Base-by-base conservation (phyloP, 108 stramenopile genomes). In the Asterionellopsis glacialis region DNA sequence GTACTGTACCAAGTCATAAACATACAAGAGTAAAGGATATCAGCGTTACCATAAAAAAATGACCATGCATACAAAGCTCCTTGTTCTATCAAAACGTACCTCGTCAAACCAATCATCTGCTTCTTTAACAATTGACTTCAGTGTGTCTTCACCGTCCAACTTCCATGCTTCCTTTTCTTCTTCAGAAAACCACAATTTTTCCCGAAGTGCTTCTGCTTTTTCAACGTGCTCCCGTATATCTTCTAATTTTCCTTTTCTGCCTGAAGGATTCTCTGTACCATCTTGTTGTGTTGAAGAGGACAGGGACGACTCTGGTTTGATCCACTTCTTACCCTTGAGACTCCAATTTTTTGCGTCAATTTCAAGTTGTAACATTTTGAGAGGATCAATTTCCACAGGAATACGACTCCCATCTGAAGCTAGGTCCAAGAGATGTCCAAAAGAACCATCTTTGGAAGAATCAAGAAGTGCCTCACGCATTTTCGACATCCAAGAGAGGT, bases 321-420 rank as follows among this genome's bases (percentile, higher is more conserved):
- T 74, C 88, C 88, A 90, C 27, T 77, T 77, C 57, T 58, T 74
- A 11, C 81, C 79, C 54, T 84, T 87, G n/a, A 58, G 41, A 11
- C 70, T 64, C 88, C 88, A 90, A 55, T 79, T 81, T 16, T 72
- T 75, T 9, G 83, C 88, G 63, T 90, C 88, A 27, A 90, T 51
- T 71, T 84, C 88, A 26, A 83, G 68, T 66, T 87, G 88, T 19
- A 90, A 72, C 57, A 90, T 47, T 44, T 87, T 84, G 44, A 85
- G 56, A 41, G 63, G 63, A 38, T 84, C 73, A 51, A 84, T 68
- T 44, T 84, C 83, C 24, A 90, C 85, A 15, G 88, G 88, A 26
- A 90, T 80, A n/a, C 88, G 69, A 45, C 68, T 76, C 45, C 83
- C 88, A 45, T 86, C 76, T 1, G 84, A 84, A 0, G 81, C 59